Conservation (phyloP, 768 basidiomycete species). For the Polyporus arcularius region DNA sequence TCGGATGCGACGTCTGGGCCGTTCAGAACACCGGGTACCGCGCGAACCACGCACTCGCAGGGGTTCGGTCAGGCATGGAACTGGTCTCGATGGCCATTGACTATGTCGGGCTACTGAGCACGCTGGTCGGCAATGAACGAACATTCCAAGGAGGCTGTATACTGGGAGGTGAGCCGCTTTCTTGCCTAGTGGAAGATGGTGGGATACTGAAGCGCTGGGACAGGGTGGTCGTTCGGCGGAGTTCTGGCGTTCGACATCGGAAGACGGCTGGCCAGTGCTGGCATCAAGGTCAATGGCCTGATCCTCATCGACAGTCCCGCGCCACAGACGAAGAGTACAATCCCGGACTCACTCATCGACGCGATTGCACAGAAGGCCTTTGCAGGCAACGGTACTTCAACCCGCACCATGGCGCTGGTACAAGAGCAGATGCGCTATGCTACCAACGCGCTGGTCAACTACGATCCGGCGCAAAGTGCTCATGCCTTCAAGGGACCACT, state of each 20-base stretch:
- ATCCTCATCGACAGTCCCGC: slow-evolving; percentile 69
- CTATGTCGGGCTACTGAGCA: slow-evolving; percentile 33
- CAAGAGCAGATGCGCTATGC: slow-evolving; percentile 20
- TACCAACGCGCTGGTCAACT: slow-evolving; percentile 46
- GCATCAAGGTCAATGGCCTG: slow-evolving; percentile 52
- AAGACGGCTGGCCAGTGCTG: slow-evolving; percentile 46
- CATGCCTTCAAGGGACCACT: slow-evolving; percentile 25
- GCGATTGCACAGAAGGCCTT: slow-evolving; percentile 22
- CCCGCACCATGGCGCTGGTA: background rate
- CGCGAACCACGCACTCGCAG: background rate
- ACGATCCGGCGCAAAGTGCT: slow-evolving; percentile 37
- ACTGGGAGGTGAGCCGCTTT: slow-evolving; percentile 54
- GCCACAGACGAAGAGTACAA: slow-evolving; percentile 51
- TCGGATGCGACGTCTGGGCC: slow-evolving; percentile 60
- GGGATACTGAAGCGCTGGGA: background rate
- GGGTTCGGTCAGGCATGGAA: background rate
- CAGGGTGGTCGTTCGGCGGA: slow-evolving; percentile 83
- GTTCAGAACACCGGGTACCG: slow-evolving; percentile 50
- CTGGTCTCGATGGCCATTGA: slow-evolving; percentile 20
- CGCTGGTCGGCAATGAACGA: background rate
- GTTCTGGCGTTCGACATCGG: slow-evolving; percentile 69
- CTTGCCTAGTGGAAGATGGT: background rate
- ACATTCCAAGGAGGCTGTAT: slow-evolving; percentile 42
- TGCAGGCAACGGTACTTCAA: background rate
- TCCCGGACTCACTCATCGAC: slow-evolving; percentile 56